phyloP scores from a whole-genome alignment of 2,329 filamentous ascomycete genomes.

The Daldinia eschscholtzii region DNA sequence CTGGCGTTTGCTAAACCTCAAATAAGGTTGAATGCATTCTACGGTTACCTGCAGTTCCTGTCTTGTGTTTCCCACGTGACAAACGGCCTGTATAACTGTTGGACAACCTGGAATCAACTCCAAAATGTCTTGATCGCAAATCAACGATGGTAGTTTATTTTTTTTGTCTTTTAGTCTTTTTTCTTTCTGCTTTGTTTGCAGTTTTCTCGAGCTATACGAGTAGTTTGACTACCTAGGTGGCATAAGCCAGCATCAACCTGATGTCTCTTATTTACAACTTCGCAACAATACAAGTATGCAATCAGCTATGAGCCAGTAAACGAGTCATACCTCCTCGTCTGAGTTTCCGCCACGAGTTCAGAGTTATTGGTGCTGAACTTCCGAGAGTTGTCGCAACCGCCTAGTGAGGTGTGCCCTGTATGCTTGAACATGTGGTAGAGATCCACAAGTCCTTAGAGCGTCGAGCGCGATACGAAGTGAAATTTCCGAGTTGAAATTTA shows the following conservation, averaged over 20 bases:
- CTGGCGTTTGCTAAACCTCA: slow-evolving; percentile 54
- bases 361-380: neutral
- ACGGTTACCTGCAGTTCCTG: slow-evolving; percentile 55
- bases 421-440: slow-evolving; percentile 12
- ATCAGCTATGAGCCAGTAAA: neutral
- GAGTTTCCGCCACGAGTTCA: neutral
- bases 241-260: neutral
- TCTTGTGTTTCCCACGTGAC: slow-evolving; percentile 57
- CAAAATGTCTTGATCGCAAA: slow-evolving; percentile 39
- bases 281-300: slow-evolving; percentile 3
- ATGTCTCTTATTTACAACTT: slow-evolving; percentile 18
- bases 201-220: neutral
- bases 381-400: slow-evolving; percentile 36
- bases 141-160: slow-evolving; percentile 16
- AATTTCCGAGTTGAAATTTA: slow-evolving; percentile 47
- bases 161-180: neutral
- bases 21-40: slow-evolving; percentile 55
- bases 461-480: slow-evolving; percentile 51
- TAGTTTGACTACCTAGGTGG: neutral
- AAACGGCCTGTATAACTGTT: slow-evolving; percentile 49
- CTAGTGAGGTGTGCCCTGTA: slow-evolving; percentile 28
- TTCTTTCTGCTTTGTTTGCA: neutral
- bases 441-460: slow-evolving; percentile 39
- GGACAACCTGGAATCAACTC: slow-evolving; percentile 33
- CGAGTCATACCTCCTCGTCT: neutral